These are phyloP conservation scores for Didymella keratinophila DNA, from an alignment of 2,329 filamentous ascomycete species.

Conservation along the genomic window DNA sequence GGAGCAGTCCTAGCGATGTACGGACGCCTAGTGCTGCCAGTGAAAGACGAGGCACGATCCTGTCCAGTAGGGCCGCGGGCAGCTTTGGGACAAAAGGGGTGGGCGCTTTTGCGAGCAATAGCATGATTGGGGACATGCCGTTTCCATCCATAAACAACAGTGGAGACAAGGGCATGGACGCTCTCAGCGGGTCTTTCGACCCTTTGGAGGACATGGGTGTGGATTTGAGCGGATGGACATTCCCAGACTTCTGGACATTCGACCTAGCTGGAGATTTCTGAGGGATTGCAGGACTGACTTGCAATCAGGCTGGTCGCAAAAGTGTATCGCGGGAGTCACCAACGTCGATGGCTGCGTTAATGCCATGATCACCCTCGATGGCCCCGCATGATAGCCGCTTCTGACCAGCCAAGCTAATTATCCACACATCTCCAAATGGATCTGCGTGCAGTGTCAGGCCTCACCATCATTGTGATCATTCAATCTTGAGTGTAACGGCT, in stretches of 20 bases:
- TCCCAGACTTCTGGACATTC: conserved; percentile 48
- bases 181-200: conserved; percentile 28
- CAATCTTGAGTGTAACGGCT: not conserved
- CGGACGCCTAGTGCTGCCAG: conserved; percentile 8
- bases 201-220: conserved; percentile 40
- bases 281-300: not conserved
- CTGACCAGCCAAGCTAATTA: not conserved
- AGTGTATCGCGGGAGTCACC: not conserved
- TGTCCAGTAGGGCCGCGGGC: conserved; percentile 20
- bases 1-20: conserved; percentile 9
- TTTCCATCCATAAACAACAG: conserved; percentile 10
- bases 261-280: conserved; percentile 44
- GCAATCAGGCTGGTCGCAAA: not conserved
- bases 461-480: not conserved
- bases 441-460: no score
- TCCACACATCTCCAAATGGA: not conserved
- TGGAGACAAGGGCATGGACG: conserved; percentile 3
- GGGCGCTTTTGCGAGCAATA: conserved; percentile 1
- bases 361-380: not conserved
- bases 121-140: conserved; percentile 12
- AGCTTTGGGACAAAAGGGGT: conserved; percentile 9
- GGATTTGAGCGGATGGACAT: conserved; percentile 42
- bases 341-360: not conserved
- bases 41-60: conserved; percentile 5
- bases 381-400: no score